Conservation (phyloP, 2,329 filamentous ascomycete species). For the Paecilomyces variotii region DNA sequence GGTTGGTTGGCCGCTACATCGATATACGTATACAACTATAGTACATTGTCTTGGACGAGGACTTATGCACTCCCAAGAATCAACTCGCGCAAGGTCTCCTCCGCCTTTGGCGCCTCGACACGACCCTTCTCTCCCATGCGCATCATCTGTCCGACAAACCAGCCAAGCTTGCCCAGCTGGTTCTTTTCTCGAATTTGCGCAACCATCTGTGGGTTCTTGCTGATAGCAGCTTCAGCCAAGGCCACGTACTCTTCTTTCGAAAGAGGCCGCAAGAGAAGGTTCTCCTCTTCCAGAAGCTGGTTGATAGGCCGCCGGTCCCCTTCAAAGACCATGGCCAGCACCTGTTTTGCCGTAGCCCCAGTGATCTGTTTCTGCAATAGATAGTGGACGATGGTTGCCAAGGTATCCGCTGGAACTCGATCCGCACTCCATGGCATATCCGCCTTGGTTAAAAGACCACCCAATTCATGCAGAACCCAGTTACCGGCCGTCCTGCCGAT, state of each 20-base stretch:
- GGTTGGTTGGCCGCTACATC: neutral
- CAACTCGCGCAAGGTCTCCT: constrained; percentile 45
- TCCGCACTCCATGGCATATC: constrained; percentile 36
- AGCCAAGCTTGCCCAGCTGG: constrained; percentile 58
- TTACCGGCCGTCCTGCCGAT: constrained; percentile 49
- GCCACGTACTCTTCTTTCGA: constrained; percentile 48
- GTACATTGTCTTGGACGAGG: neutral
- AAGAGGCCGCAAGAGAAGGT: constrained; percentile 48
- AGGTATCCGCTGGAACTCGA: constrained; percentile 32
- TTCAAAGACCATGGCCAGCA: constrained; percentile 49
- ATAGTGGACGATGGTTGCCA: constrained; percentile 40
- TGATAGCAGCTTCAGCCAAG: constrained; percentile 47
- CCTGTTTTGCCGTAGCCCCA: constrained; percentile 51
- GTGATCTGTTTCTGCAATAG: constrained; percentile 41
- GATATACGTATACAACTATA: neutral
- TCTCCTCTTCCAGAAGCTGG: constrained; percentile 49
- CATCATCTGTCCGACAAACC: constrained; percentile 63
- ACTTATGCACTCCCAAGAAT: constrained; percentile 23
- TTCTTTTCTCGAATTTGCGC: constrained; percentile 51
- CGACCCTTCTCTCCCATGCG: constrained; percentile 51
- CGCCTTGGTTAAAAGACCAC: constrained; percentile 52
- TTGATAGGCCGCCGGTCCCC: constrained; percentile 42
- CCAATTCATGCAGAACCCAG: constrained; percentile 69
- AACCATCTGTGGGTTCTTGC: constrained; percentile 50
- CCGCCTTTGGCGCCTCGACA: constrained; percentile 54